Conservation (phyloP, 306 rosid species). For the Abrus pulchellus region DNA sequence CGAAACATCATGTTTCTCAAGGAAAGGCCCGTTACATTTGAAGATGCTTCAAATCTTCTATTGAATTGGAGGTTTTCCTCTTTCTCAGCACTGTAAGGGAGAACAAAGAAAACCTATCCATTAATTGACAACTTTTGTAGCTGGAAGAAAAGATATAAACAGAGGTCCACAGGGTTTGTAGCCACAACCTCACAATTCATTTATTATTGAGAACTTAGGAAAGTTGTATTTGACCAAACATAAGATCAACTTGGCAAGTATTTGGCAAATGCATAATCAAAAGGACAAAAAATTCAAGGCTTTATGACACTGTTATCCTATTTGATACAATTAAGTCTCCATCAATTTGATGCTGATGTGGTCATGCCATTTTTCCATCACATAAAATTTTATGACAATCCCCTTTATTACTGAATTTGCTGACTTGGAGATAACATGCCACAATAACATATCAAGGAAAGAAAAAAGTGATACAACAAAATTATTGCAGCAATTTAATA, state of each 20-base stretch:
- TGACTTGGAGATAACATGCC: conserved; percentile 18
- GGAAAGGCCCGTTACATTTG: conserved; percentile 75
- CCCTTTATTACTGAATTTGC: conserved; percentile 18
- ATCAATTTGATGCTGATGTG: conserved; percentile 19
- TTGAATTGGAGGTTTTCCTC: conserved; percentile 83
- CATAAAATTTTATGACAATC: neutral
- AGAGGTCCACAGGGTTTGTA: conserved; percentile 30
- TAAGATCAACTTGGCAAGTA: conserved; percentile 36
- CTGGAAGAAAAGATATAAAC: conserved; percentile 34
- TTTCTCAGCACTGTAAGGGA: conserved; percentile 72
- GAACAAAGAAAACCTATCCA: conserved; percentile 41
- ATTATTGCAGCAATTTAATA: conserved; percentile 31
- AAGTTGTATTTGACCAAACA: conserved; percentile 36
- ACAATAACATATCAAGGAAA: conserved; percentile 19
- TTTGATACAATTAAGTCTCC: conserved; percentile 21
- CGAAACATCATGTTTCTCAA: conserved; percentile 84
- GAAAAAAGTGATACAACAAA: conserved; percentile 18
- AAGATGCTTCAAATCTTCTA: conserved; percentile 67
- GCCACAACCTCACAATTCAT: conserved; percentile 38
- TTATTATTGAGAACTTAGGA: conserved; percentile 7
- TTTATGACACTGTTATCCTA: conserved; percentile 13
- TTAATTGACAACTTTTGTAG: conserved; percentile 39
- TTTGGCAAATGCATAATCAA: conserved; percentile 43
- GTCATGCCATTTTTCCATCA: neutral
- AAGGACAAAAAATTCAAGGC: conserved; percentile 14